Percentiles rank a stretch among this genome's conserved stretches.
These are phyloP conservation scores for Bothriochloa decipiens DNA, from an alignment of 176 grass and related monocot genomes.

Conservation along the genomic window DNA sequence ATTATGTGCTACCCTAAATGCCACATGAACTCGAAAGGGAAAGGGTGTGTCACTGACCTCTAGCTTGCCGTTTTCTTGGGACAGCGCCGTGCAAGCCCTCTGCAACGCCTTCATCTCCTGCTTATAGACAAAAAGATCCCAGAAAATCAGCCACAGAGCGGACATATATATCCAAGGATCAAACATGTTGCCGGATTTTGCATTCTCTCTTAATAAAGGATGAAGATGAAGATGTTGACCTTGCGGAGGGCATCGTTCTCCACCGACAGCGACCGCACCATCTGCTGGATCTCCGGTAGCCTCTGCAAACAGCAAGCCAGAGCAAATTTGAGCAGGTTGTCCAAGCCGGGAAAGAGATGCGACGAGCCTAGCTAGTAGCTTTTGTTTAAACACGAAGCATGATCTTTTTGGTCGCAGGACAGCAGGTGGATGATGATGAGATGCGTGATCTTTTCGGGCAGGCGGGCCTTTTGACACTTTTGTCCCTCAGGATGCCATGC, in stretches of 20 bases:
- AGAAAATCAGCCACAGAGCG: not conserved
- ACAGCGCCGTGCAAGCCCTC: conserved; percentile 45
- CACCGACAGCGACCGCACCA: conserved; percentile 57
- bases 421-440: conserved; percentile 36
- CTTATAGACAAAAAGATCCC: not conserved
- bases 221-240: conserved; percentile 32
- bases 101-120: conserved; percentile 52
- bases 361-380: not conserved
- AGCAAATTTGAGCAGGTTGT: not conserved
- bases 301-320: conserved; percentile 35
- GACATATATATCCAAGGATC: not conserved
- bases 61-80: conserved; percentile 52
- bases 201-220: not conserved
- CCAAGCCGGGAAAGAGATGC: conserved; percentile 1
- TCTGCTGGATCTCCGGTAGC: conserved; percentile 60
- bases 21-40: conserved; percentile 1
- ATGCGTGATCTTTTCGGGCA: conserved; percentile 41
- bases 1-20: not conserved
- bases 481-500: conserved; percentile 32
- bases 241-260: conserved; percentile 62
- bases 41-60: conserved; percentile 43
- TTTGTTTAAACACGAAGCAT: conserved; percentile 20
- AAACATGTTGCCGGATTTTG: not conserved
- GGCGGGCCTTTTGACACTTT: conserved; percentile 33
- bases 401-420: conserved; percentile 25